Conservation (phyloP, 306 rosid genomes). For the Casuarina equisetifolia region DNA sequence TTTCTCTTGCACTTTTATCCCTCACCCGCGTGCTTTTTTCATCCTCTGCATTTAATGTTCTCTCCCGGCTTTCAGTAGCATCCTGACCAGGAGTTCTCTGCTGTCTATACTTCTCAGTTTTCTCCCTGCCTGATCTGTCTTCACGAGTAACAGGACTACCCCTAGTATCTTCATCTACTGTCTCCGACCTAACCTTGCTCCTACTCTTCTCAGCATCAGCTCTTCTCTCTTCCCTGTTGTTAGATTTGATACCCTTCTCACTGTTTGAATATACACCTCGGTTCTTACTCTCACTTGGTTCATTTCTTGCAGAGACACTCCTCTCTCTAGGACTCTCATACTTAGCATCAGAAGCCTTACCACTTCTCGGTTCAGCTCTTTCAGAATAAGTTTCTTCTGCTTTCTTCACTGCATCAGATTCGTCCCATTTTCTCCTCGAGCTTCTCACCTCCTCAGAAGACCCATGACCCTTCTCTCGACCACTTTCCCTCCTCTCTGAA, state of each 20-base stretch:
- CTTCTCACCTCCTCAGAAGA: constrained; percentile 64
- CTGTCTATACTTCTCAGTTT: constrained; percentile 65
- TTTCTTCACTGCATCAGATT: constrained; percentile 54
- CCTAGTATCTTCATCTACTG: constrained; percentile 52
- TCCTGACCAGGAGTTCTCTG: constrained; percentile 60
- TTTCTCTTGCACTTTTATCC: constrained; percentile 67
- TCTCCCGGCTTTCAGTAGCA: constrained; percentile 62
- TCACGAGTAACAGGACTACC: constrained; percentile 48
- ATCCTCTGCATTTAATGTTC: constrained; percentile 57
- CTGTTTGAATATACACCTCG: constrained; percentile 49
- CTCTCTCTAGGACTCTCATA: constrained; percentile 64
- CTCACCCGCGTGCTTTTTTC: constrained; percentile 51
- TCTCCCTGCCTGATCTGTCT: constrained; percentile 57
- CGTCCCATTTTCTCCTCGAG: constrained; percentile 96
- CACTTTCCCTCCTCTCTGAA: constrained; percentile 60
- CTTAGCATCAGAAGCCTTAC: constrained; percentile 59
- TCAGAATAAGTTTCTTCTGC: constrained; percentile 52
- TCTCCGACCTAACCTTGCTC: constrained; percentile 65
- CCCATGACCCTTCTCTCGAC: constrained; percentile 72
- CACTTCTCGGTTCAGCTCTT: constrained; percentile 50
- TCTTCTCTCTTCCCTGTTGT: constrained; percentile 65
- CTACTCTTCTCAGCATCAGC: constrained; percentile 68
- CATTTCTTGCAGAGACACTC: constrained; percentile 61
- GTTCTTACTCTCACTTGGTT: constrained; percentile 59
- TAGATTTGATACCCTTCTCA: constrained; percentile 56